Evolutionary conservation across 2,329 filamentous ascomycete genomes (phyloP), one percentile per base, ranked within the genome.

Genomic region (Hymenotorrendiella dingleyae): DNA sequence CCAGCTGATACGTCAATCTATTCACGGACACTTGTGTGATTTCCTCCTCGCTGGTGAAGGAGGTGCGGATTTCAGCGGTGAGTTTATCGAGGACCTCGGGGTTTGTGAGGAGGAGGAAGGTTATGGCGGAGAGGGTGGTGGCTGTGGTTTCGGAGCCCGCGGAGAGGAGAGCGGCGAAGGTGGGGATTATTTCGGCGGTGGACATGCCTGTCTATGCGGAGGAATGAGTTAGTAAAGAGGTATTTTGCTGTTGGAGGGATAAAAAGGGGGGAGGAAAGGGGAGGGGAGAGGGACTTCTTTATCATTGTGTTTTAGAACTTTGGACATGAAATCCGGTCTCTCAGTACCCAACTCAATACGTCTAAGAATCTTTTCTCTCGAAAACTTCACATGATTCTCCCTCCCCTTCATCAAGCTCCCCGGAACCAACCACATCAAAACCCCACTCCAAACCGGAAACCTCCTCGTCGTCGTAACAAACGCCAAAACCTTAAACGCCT

Each of bases 11-110:
- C 3, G 23, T 11, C 4, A 49, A 36, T 14, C 45, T 33, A 14
- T 46, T 37, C 9, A 38, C 22, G 17, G 23, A 28, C 7, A 24
- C 28, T 8, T 30, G 11, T 7, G 27, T 33, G 6, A 43, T 43
- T n/a, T 43, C 35, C 10, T 23, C 14, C 19, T 40, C 40, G n/a
- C 36, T 47, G 1, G 44, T 41, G 41, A 71, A 73, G 0, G 58
- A 23, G 0, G 55, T 49, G 0, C 68, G 66, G 1, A 73, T 57
- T 52, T 74, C 71, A 0, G 58, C 16, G 1, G 48, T 54, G 7
- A 71, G 35, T 23, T 53, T 64, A 48, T 56, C 37, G 4, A 65
- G 47, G 1, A 45, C 49, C 0, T 53, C 42, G 0, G 63, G 64
- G 32, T 66, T 61, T 4, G 35, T 57, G 0, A 56, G 41, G 5